phyloP scores from a whole-genome alignment of 106 monocot genomes.

The Iris macrosiphon region DNA sequence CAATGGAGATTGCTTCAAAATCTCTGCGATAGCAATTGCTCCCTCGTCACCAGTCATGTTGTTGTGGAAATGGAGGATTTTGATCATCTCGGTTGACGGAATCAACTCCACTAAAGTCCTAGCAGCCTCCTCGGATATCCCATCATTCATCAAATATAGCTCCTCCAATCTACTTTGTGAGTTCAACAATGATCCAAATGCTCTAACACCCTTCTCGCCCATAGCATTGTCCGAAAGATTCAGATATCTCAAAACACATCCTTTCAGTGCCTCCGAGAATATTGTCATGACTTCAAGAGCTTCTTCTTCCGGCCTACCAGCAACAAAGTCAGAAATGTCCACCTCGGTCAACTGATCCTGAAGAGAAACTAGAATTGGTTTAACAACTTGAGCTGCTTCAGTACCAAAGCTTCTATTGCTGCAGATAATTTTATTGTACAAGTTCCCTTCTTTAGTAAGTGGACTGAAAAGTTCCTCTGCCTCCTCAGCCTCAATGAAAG shows the following conservation, averaged over 20 bases:
- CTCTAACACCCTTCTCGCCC: constrained; percentile 88
- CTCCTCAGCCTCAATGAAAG: constrained; percentile 81
- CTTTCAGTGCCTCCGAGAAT: constrained; percentile 67
- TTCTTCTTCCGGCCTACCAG: constrained; percentile 81
- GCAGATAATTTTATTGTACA: constrained; percentile 64
- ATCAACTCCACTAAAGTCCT: constrained; percentile 68
- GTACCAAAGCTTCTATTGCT: constrained; percentile 90
- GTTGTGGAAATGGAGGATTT: constrained; percentile 78
- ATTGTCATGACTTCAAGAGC: constrained; percentile 90
- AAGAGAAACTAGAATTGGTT: constrained; percentile 61
- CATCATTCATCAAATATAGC: constrained; percentile 83
- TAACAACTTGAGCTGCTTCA: constrained; percentile 70
- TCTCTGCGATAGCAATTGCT: constrained; percentile 46
- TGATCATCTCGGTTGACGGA: constrained; percentile 66
- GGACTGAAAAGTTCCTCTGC: constrained; percentile 58
- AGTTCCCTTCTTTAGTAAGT: constrained; percentile 44
- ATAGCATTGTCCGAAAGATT: constrained; percentile 86
- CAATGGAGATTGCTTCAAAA: constrained; percentile 38
- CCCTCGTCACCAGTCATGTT: constrained; percentile 75
- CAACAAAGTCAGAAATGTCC: constrained; percentile 87
- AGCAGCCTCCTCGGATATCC: constrained; percentile 87
- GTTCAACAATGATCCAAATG: constrained; percentile 58
- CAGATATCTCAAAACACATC: constrained; percentile 41
- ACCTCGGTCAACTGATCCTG: constrained; percentile 60
- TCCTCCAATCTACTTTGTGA: constrained; percentile 66